These are phyloP conservation scores for Arctostaphylos glauca DNA, from an alignment of 148 eudicot species.

Conservation along the genomic window DNA sequence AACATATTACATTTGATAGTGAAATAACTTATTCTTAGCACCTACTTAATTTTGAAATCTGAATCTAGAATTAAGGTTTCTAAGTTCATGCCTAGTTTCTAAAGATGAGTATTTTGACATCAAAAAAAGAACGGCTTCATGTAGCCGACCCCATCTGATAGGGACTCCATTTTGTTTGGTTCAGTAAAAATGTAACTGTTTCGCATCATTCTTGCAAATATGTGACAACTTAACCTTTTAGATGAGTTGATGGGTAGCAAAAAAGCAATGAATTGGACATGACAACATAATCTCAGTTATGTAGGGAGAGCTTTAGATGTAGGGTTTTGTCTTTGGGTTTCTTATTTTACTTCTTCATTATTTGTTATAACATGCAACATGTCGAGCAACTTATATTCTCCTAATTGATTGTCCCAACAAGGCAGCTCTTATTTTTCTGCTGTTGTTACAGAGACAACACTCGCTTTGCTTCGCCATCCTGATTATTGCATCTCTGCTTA, in stretches of 20 bases:
- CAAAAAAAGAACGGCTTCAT: background rate
- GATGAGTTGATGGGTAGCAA: background rate
- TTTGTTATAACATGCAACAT: background rate
- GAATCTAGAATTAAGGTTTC: background rate
- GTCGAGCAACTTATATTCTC: background rate
- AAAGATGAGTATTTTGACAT: background rate
- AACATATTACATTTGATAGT: too few species aligned
- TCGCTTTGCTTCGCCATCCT: slow-evolving; percentile 93
- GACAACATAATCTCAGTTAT: background rate
- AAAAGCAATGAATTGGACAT: background rate
- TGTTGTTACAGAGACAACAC: slow-evolving; percentile 72
- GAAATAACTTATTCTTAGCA: too few species aligned
- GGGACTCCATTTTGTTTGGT: too few species aligned
- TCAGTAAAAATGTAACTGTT: background rate
- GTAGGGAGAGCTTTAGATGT: background rate
- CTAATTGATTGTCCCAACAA: background rate
- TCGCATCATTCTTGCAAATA: background rate
- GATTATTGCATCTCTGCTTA: slow-evolving; percentile 94
- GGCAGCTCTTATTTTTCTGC: slow-evolving; percentile 1
- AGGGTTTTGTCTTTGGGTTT: background rate
- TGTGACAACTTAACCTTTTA: background rate
- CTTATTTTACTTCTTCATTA: background rate
- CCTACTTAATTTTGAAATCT: too few species aligned
- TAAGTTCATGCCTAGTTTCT: background rate
- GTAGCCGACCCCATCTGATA: too few species aligned